phyloP scores from a whole-genome alignment of 352 stramenopile genomes.

The Thraustotheca clavata region DNA sequence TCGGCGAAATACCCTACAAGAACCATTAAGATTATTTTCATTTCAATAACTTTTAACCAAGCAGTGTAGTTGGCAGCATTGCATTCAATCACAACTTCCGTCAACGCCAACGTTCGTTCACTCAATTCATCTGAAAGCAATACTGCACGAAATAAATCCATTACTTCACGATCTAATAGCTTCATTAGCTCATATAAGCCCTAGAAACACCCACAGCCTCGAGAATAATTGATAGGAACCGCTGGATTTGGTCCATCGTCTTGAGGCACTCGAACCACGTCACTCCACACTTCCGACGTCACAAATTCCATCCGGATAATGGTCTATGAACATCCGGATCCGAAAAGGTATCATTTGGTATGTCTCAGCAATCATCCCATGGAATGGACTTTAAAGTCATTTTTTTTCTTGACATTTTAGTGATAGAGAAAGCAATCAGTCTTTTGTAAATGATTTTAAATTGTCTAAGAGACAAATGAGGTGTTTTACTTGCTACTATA shows the following conservation, averaged over 20 bases:
- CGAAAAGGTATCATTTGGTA: no score
- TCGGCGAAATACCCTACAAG: conserved; percentile 75
- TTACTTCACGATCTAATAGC: conserved; percentile 65
- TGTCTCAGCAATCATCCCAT: no score
- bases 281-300: conserved; percentile 37
- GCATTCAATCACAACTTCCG: conserved; percentile 86
- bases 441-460: no score
- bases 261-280: conserved; percentile 75
- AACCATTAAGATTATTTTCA: background rate
- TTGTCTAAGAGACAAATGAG: no score
- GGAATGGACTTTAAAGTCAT: no score
- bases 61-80: conserved; percentile 99
- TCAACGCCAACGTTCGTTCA: conserved; percentile 87
- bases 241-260: conserved; percentile 71
- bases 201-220: conserved; percentile 53
- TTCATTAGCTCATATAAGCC: no score
- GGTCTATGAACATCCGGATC: no score
- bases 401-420: no score
- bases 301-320: conserved; percentile 12
- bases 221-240: conserved; percentile 70
- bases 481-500: no score
- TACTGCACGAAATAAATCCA: conserved; percentile 94
- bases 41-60: conserved; percentile 51
- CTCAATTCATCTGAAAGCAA: conserved; percentile 86
- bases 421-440: no score